Evolutionary conservation across 164 flowering plant species (phyloP), one percentile per base, ranked within the genome.

Genomic region (Tetrastigma voinierianum): DNA sequence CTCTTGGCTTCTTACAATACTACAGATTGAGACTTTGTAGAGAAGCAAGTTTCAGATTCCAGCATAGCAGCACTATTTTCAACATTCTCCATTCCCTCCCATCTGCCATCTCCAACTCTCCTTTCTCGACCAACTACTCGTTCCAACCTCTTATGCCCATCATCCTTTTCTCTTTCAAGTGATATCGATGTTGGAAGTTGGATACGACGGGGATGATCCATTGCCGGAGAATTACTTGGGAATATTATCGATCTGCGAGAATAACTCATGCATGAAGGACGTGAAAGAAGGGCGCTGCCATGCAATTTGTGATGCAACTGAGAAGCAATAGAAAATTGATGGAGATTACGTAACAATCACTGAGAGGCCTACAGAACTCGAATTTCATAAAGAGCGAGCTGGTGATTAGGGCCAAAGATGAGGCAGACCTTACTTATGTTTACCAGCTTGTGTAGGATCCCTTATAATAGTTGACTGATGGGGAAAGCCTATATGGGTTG

Each of bases 381-480:
- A 65, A 47, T 10, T 66, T 60, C 55, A n/a, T 62, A 25, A n/a
- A 9, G 66, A 70, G 10, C 20, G 32, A 24, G 18, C 19, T 9
- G 56, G 49, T 12, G 20, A 17, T 51, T 1, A 0, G n/a, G n/a
- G n/a, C n/a, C n/a, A 46, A n/a, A 43, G 60, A 57, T 1, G 66
- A 65, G 51, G 23, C 40, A 6, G 46, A 46, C 1, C 2, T n/a
- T 20, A 1, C 32, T 62, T 1, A 46, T 18, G n/a, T 76, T 74
- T 46, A 74, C 67, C 14, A n/a, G n/a, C 21, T 57, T 64, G 64
- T 65, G 80, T 44, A 70, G 76, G 67, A 74, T 80, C 51, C 77
- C 67, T 0, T 81, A 0, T 79, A n/a, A n/a, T 81, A 45, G 70
- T 55, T 11, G 83, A 79, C 64, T 83, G 83, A 7, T 83, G 78